Conservation (phyloP, 202 grass and related monocot species). For the Setaria italica region DNA sequence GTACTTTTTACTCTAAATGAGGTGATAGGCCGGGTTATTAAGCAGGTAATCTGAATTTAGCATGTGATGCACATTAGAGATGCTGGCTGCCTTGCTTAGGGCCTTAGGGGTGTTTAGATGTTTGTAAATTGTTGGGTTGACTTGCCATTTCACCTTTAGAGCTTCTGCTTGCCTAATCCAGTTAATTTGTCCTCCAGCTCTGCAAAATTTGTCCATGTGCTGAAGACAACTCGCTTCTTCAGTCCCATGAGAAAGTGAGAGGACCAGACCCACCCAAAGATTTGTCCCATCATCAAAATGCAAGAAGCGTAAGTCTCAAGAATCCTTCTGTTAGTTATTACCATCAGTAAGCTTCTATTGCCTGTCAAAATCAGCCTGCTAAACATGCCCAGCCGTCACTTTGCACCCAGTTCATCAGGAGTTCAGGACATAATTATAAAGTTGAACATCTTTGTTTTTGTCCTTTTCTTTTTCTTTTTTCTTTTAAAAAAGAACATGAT, state of each 20-base stretch:
- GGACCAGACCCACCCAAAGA: neutral
- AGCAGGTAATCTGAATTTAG: conserved; percentile 45
- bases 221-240: conserved; percentile 30
- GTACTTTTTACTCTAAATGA: conserved; percentile 55
- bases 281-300: neutral
- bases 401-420: neutral
- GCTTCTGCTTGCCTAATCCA: conserved; percentile 1
- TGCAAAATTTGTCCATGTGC: conserved; percentile 20
- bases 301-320: conserved; percentile 7
- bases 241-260: conserved; percentile 7
- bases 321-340: conserved; percentile 6
- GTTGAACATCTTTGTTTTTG: neutral
- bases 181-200: conserved; percentile 40
- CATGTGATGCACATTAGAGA: neutral
- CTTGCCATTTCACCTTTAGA: neutral
- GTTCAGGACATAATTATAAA: neutral
- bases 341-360: neutral
- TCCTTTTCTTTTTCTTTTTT: no score
- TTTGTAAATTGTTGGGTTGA: conserved; percentile 11
- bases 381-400: neutral
- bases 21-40: conserved; percentile 33
- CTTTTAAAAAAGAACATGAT: neutral
- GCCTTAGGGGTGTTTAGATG: neutral
- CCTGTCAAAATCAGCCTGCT: conserved; percentile 7
- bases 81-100: neutral